Conservation (phyloP, 2,329 filamentous ascomycete genomes). For the Alternaria ethzedia region DNA sequence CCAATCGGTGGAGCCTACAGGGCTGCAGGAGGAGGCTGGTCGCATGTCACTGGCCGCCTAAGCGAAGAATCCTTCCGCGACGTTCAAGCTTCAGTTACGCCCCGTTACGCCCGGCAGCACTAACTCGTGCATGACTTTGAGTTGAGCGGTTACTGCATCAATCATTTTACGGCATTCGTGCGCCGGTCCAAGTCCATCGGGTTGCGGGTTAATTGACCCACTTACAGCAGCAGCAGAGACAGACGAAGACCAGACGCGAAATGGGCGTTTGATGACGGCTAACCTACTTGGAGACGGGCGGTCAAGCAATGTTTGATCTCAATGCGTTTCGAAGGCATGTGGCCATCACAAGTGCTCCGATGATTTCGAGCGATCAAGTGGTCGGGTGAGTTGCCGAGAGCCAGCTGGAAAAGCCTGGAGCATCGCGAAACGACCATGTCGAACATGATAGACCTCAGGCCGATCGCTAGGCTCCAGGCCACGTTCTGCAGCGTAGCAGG, state of each 20-base stretch:
- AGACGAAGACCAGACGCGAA: constrained; percentile 4
- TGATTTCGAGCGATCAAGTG: background rate
- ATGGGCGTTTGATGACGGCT: constrained; percentile 30
- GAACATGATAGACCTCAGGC: background rate
- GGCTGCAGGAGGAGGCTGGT: constrained; percentile 14
- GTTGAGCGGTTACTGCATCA: constrained; percentile 23
- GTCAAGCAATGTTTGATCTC: constrained; percentile 1
- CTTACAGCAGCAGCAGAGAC: constrained; percentile 9
- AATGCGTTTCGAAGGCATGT: background rate
- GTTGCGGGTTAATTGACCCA: constrained; percentile 5
- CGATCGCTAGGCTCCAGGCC: constrained; percentile 3
- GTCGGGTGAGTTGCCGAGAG: background rate
- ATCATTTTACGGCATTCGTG: constrained; percentile 9
- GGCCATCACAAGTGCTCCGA: background rate
- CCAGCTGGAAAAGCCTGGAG: background rate
- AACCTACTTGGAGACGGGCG: constrained; percentile 6
- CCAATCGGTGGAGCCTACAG: constrained; percentile 15
- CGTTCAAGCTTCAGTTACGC: constrained; percentile 23
- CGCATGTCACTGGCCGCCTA: constrained; percentile 12
- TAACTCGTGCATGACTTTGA: constrained; percentile 15
- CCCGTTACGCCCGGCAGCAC: constrained; percentile 18
- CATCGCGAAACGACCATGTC: background rate
- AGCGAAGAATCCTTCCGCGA: constrained; percentile 27
- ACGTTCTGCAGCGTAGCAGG: constrained; percentile 10
- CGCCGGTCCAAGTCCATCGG: background rate